phyloP scores from a whole-genome alignment of 345 rosid species.

The Draba incana region DNA sequence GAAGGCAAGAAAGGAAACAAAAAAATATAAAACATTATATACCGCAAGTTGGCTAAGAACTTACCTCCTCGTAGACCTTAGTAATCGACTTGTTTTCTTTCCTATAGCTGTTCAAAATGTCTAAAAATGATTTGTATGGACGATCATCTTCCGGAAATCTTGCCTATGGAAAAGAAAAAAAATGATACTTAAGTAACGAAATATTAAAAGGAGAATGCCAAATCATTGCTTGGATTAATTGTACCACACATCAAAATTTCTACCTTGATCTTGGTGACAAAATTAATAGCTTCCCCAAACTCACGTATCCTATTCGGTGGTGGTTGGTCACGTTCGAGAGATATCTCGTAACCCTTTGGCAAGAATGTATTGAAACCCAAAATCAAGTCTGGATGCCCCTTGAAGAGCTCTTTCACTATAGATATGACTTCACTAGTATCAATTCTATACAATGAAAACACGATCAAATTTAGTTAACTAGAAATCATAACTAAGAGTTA shows the following conservation, averaged over 20 bases:
- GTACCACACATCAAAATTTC: conserved; percentile 5
- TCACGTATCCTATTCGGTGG: conserved; percentile 38
- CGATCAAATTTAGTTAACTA: neutral
- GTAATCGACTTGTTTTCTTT: conserved; percentile 73
- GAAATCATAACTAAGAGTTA: neutral
- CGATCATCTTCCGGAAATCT: conserved; percentile 84
- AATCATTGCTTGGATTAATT: conserved; percentile 12
- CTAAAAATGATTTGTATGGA: conserved; percentile 80
- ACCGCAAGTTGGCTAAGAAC: conserved; percentile 12
- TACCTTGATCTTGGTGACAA: conserved; percentile 82
- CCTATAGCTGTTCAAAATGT: conserved; percentile 76
- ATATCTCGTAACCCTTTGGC: conserved; percentile 81
- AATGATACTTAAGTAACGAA: conserved; percentile 7
- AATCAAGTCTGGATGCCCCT: conserved; percentile 71
- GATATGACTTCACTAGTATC: conserved; percentile 76
- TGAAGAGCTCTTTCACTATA: conserved; percentile 76
- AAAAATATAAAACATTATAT: neutral
- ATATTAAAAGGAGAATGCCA: neutral
- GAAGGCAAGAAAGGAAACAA: conserved; percentile 3
- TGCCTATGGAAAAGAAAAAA: conserved; percentile 46
- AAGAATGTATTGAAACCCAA: conserved; percentile 87
- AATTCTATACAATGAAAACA: conserved; percentile 47
- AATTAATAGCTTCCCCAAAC: conserved; percentile 70
- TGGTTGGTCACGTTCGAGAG: conserved; percentile 59
- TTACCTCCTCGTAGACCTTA: conserved; percentile 80